Base-by-base conservation (phyloP, 1,284 basidiomycete species). In the Pseudomicrostroma phylloplanum region DNA sequence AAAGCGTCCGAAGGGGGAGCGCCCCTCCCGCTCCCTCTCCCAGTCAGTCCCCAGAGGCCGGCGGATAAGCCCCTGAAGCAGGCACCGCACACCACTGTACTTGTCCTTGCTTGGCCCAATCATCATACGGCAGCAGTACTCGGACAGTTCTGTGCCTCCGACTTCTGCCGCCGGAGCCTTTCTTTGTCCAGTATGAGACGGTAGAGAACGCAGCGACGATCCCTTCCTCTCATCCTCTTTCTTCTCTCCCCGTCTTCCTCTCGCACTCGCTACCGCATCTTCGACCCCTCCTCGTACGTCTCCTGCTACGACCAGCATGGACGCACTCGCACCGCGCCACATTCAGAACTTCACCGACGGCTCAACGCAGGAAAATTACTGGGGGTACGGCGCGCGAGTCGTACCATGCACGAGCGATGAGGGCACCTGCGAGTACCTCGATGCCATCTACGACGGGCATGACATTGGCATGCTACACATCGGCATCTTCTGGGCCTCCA, bases 331-430 rank as follows among this genome's bases (percentile, higher is more conserved):
- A 12, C 19, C 61, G 13, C 61, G 62, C 26, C 63, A 65, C 56
- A 62, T 62, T 13, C 60, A 65, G 19, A 54, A 65, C 57, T 46
- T 54, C 46, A 26, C 30, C 26, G 57, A 62, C 17, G 63, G 56
- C 19, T 8, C 51, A 23, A 56, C 23, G 1, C 11, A 62, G n/a
- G 43, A 61, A 48, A 60, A 36, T 6, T 56, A 65, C 57, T 65
- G 64, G 65, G 65, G 65, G 12, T 67, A 67, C 49, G 58, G 46
- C n/a, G 26, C 21, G 17, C 41, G 65, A 9, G 64, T 46, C 39
- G 6, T 61, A 23, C 65, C 65, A 6, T 67, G 65, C 54, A 65
- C 58, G n/a, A 65, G 55, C 46, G 65, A 67, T 41, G 55, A 59
- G 15, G 65, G 63, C 26, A 57, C 56, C 3, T 67, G 65, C 55